phyloP scores from a whole-genome alignment of 306 rosid genomes.

The Lablab purpureus region DNA sequence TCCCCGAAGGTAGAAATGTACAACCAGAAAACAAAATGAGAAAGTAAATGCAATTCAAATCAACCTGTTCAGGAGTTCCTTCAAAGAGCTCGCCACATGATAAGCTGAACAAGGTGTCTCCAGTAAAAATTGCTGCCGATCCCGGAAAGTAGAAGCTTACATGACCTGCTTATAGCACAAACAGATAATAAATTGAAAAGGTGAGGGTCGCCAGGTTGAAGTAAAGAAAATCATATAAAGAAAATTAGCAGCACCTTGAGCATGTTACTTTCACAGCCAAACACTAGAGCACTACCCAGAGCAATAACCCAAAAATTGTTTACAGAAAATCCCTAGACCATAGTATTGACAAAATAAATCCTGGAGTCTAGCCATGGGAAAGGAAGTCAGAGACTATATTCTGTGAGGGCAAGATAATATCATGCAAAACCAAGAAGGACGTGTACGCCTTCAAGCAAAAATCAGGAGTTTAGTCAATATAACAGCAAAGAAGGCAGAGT shows the following conservation, averaged over 20 bases:
- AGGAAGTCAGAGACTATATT: slow-evolving; percentile 23
- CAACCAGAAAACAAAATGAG: slow-evolving; percentile 31
- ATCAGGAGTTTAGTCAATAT: not conserved
- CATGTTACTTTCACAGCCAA: slow-evolving; percentile 27
- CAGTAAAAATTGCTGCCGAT: slow-evolving; percentile 86
- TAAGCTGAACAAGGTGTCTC: slow-evolving; percentile 95
- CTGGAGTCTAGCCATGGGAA: slow-evolving; percentile 24
- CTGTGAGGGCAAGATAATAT: not conserved
- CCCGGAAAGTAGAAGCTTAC: slow-evolving; percentile 94
- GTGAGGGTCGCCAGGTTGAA: not conserved
- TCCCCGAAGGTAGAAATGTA: slow-evolving; percentile 29
- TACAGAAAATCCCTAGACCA: slow-evolving; percentile 21
- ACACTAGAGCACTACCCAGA: slow-evolving; percentile 5
- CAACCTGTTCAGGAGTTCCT: slow-evolving; percentile 94
- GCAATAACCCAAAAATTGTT: slow-evolving; percentile 1
- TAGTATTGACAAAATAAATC: slow-evolving; percentile 35
- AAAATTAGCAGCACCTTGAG: not conserved
- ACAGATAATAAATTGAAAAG: slow-evolving; percentile 25
- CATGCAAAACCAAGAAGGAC: slow-evolving; percentile 37
- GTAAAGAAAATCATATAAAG: slow-evolving; percentile 30
- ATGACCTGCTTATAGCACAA: slow-evolving; percentile 68
- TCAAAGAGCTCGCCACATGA: slow-evolving; percentile 96
- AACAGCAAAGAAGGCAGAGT: slow-evolving; percentile 8
- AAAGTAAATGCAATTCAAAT: slow-evolving; percentile 42
- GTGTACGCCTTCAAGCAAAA: slow-evolving; percentile 8